A percentile compares a stretch with the other conserved stretches of the same genome.
Conservation (phyloP, 2,329 filamentous ascomycete genomes). For the Cladophialophora exuberans region DNA sequence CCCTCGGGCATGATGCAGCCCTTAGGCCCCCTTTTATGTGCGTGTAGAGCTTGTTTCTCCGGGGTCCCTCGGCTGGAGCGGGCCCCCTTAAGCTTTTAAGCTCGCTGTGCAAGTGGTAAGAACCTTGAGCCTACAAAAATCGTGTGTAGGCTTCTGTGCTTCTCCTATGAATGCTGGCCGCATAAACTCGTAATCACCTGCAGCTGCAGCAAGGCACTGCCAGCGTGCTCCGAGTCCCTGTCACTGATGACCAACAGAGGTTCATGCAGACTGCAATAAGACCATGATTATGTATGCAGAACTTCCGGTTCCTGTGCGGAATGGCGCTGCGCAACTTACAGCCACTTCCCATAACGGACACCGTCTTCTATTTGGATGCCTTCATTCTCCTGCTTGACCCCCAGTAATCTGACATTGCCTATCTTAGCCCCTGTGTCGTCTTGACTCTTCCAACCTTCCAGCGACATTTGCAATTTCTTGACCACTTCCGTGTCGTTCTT, state of each 20-base stretch:
- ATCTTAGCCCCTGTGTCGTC: slow-evolving; percentile 48
- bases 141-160: too few species aligned
- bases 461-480: slow-evolving; percentile 60
- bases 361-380: slow-evolving; percentile 47
- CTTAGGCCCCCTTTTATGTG: too few species aligned
- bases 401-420: slow-evolving; percentile 48
- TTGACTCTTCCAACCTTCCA: slow-evolving; percentile 66
- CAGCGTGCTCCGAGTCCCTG: too few species aligned
- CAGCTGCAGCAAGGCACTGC: neutral
- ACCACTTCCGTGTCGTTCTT: slow-evolving; percentile 71
- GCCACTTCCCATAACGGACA: slow-evolving; percentile 45
- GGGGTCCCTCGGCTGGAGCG: neutral
- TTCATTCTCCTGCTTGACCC: slow-evolving; percentile 51
- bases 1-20: too few species aligned
- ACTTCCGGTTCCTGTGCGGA: neutral
- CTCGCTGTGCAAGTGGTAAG: neutral
- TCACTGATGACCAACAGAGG: too few species aligned
- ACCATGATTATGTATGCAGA: neutral
- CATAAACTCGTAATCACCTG: neutral
- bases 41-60: too few species aligned
- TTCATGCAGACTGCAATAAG: neutral
- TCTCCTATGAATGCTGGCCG: neutral
- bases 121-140: slow-evolving; percentile 1
- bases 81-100: too few species aligned
- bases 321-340: slow-evolving; percentile 29